Base-by-base conservation (phyloP, 768 basidiomycete species). In the Mycena haematopus region DNA sequence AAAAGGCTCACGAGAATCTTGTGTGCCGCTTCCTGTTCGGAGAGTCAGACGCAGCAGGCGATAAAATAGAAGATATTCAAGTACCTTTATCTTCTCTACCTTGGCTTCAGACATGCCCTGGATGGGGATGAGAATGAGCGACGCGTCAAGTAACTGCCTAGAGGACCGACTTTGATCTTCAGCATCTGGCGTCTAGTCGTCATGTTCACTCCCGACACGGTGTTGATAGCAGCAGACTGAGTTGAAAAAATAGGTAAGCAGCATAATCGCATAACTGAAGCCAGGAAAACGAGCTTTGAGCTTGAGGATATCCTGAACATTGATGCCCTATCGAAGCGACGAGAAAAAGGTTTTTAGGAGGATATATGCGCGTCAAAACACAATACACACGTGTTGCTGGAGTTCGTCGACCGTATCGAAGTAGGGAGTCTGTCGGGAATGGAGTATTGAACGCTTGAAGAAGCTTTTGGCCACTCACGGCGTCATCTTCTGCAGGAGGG, bases 71-170 rank as follows among this genome's bases (percentile, higher is more conserved):
- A 9, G 19, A 17, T 8, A 22, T 31, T n/a, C n/a, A 31, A 9
- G 17, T 19, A 54, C 94, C 80, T 96, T 96, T 70, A 98, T 92
- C 74, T 99, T 99, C 71, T 99, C 96, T 2, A 99, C 95, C 74
- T 99, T 99, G 0, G 96, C 92, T 69, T 97, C 96, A 3, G 95
- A 95, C 84, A 96, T 89, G 45, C 96, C 96, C 93, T 96, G 59
- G 9, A 24, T n/a, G 7, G 11, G 22, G 3, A 36, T 6, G 11
- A 62, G 21, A 50, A 50, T 52, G 21, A 47, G 61, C 24, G 56
- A 56, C 40, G 56, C 52, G n/a, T 56, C 25, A 33, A 63, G 62
- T 62, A 47, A 31, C 21, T 13, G 45, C 62, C 63, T 56, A 65
- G 35, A 33, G 10, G 49, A 35, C 63, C 35, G 51, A 90, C 95